Conservation (phyloP, 1,139 yeast genomes). For the Hyphopichia buzzinii region DNA sequence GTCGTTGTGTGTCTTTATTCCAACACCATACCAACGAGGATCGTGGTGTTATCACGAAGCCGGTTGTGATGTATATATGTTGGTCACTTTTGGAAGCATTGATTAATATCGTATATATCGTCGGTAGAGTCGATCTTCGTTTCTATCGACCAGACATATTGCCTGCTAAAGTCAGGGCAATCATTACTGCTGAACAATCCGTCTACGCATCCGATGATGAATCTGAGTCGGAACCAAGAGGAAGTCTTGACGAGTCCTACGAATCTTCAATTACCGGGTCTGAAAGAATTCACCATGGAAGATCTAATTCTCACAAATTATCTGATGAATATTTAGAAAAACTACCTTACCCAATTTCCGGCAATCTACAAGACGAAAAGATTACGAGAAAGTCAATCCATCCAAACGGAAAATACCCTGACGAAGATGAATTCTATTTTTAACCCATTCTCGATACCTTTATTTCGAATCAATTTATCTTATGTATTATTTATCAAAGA, state of each 20-base stretch:
- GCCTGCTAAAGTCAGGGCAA: conserved; percentile 35
- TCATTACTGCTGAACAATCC: conserved; percentile 43
- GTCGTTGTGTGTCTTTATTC: conserved; percentile 58
- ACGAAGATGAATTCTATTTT: background rate
- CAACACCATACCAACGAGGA: conserved; percentile 26
- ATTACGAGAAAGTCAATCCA: background rate
- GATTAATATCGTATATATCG: conserved; percentile 33
- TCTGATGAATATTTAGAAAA: background rate
- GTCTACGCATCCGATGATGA: conserved; percentile 8
- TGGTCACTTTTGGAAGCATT: conserved; percentile 42
- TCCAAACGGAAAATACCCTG: background rate
- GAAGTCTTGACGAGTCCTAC: conserved; percentile 1
- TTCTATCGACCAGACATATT: conserved; percentile 47
- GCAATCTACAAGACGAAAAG: background rate
- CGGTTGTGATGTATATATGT: conserved; percentile 32
- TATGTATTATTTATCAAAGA: too few species aligned
- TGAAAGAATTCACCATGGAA: background rate
- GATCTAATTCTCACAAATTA: conserved; percentile 1
- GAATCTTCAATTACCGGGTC: background rate
- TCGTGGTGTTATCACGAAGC: conserved; percentile 20
- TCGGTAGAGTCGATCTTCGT: conserved; percentile 46
- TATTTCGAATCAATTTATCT: too few species aligned
- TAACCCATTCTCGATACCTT: too few species aligned
- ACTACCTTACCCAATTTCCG: background rate
- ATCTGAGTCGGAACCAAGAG: conserved; percentile 5